Conservation (phyloP, 768 basidiomycete species). For the Fistulinella prunicolor region DNA sequence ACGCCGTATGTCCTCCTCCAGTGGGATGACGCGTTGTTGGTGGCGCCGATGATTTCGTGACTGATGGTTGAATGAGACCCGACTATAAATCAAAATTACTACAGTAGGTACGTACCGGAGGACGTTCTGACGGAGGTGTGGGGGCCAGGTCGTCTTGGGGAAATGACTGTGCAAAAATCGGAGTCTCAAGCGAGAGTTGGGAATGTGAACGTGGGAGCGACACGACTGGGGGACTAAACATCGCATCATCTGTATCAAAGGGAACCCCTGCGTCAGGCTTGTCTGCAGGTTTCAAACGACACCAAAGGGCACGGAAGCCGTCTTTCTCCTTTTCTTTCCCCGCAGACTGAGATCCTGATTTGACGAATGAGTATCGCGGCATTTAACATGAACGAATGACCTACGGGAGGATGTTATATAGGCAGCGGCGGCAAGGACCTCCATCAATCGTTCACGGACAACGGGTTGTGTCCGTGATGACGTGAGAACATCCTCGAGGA, state of each 20-base stretch:
- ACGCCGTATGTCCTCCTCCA: slow-evolving; percentile 80
- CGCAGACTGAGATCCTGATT: slow-evolving; percentile 18
- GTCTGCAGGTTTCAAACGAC: slow-evolving; percentile 70
- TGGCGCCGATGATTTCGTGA: slow-evolving; percentile 15
- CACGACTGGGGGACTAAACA: slow-evolving; percentile 67
- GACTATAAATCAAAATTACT: not conserved
- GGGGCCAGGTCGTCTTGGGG: slow-evolving; percentile 25
- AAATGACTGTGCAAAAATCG: slow-evolving; percentile 38
- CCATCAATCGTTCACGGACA: slow-evolving; percentile 73
- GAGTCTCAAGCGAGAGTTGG: slow-evolving; percentile 33
- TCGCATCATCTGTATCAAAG: slow-evolving; percentile 72
- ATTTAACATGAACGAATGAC: not conserved
- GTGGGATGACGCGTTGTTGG: slow-evolving; percentile 54
- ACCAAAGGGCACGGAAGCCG: slow-evolving; percentile 74
- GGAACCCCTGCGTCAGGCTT: slow-evolving; percentile 85
- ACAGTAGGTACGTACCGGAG: slow-evolving; percentile 14
- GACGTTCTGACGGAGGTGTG: slow-evolving; percentile 25
- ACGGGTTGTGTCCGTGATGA: slow-evolving; percentile 70
- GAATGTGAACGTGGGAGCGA: slow-evolving; percentile 29
- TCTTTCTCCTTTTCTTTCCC: slow-evolving; percentile 39
- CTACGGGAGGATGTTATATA: slow-evolving; percentile 39
- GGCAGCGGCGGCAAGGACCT: slow-evolving; percentile 80
- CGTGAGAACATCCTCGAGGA: slow-evolving; percentile 68
- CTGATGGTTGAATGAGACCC: not conserved
- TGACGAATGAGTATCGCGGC: not conserved